A percentile compares a stretch with the other conserved stretches of the same genome.
These are phyloP conservation scores for Keithomyces neogunnii DNA, from an alignment of 2,329 filamentous ascomycete species.

Conservation along the genomic window DNA sequence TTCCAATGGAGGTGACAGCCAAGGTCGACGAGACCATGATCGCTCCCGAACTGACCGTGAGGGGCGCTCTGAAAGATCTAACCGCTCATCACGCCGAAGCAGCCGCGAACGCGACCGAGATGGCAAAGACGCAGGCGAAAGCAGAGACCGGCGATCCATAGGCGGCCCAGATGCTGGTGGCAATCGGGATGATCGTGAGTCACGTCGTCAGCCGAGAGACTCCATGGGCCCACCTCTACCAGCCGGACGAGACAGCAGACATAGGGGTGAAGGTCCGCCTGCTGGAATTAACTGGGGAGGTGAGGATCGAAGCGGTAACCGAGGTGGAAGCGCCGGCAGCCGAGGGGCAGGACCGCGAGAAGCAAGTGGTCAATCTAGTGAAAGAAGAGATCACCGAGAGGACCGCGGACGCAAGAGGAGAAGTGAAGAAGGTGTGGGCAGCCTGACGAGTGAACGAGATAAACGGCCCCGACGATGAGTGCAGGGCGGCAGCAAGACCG, in stretches of 20 bases:
- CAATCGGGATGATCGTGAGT: conserved; percentile 25
- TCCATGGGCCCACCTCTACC: conserved; percentile 20
- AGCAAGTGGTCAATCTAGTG: conserved; percentile 20
- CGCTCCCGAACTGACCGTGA: conserved; percentile 35
- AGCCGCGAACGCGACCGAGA: conserved; percentile 44
- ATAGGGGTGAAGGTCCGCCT: conserved; percentile 17
- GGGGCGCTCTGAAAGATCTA: conserved; percentile 29
- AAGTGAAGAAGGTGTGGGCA: conserved; percentile 40
- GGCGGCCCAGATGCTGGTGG: conserved; percentile 19
- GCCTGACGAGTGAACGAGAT: conserved; percentile 35
- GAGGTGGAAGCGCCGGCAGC: conserved; percentile 18
- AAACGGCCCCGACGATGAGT: conserved; percentile 43
- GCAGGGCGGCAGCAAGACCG: conserved; percentile 6
- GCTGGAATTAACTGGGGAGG: conserved; percentile 12
- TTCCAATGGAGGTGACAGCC: conserved; percentile 23
- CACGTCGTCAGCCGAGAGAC: conserved; percentile 21
- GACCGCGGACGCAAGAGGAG: conserved; percentile 29
- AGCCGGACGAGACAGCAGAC: conserved; percentile 23
- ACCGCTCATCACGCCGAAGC: conserved; percentile 34
- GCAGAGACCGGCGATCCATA: conserved; percentile 33
- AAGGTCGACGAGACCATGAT: conserved; percentile 30
- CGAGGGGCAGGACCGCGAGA: conserved; percentile 27
- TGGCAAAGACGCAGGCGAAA: conserved; percentile 34
- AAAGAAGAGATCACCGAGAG: conserved; percentile 24
- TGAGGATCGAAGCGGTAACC: conserved; percentile 16